These are phyloP conservation scores for Fusarium armeniacum DNA, from an alignment of 2,329 filamentous ascomycete species.

Conservation along the genomic window DNA sequence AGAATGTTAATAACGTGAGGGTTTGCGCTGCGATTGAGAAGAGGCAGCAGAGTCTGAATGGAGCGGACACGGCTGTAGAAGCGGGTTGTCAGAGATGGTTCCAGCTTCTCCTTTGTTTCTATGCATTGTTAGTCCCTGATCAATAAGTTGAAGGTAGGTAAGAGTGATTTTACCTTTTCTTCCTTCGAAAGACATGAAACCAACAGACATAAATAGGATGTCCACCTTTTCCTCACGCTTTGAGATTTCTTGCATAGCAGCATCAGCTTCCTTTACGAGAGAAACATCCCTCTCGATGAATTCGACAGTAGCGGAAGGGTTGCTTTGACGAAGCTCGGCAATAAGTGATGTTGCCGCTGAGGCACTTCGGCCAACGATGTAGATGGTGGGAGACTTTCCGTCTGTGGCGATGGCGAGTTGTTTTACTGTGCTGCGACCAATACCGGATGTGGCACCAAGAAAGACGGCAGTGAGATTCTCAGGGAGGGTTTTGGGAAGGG, in stretches of 20 bases:
- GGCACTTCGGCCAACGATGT: slow-evolving; percentile 63
- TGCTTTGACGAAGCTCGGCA: slow-evolving; percentile 58
- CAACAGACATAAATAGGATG: slow-evolving; percentile 60
- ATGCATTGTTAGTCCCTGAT: fast-evolving
- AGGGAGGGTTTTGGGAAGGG: slow-evolving; percentile 5
- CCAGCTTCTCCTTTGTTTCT: slow-evolving; percentile 71
- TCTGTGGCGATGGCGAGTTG: slow-evolving; percentile 28
- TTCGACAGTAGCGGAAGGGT: slow-evolving; percentile 58
- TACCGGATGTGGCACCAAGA: slow-evolving; percentile 41
- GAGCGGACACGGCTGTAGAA: slow-evolving; percentile 72
- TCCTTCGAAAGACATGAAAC: slow-evolving; percentile 48
- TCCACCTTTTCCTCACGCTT: slow-evolving; percentile 60
- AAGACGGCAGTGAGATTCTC: slow-evolving; percentile 30
- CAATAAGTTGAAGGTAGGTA: fast-evolving
- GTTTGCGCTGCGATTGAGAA: slow-evolving; percentile 58
- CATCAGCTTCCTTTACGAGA: slow-evolving; percentile 64
- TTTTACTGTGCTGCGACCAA: slow-evolving; percentile 32
- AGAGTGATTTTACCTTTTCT: slow-evolving; percentile 30
- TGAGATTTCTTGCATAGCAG: slow-evolving; percentile 59
- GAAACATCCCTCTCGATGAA: slow-evolving; percentile 66
- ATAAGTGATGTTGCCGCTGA: slow-evolving; percentile 55
- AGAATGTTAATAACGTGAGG: slow-evolving; percentile 65
- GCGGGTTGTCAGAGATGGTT: slow-evolving; percentile 64
- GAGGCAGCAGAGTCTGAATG: slow-evolving; percentile 68
- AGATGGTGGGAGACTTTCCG: slow-evolving; percentile 30